Percentiles rank a stretch among this genome's conserved stretches.
These are phyloP conservation scores for Cyberlindnera suaveolens DNA, from an alignment of 805 yeast genomes.

Conservation along the genomic window DNA sequence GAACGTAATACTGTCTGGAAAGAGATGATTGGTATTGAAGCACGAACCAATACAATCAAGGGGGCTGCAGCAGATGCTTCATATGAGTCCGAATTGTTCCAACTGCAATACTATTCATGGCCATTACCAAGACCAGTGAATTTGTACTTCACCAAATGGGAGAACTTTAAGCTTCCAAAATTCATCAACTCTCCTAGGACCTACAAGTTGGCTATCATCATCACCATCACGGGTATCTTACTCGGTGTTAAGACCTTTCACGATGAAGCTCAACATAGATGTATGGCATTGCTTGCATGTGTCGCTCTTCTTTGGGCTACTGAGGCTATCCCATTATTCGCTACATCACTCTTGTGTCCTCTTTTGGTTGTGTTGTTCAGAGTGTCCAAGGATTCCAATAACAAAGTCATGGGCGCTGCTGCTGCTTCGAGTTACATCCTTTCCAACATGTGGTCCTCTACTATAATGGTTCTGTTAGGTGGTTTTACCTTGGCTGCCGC, in stretches of 20 bases:
- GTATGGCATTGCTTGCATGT: slow-evolving; percentile 61
- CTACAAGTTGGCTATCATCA: slow-evolving; percentile 30
- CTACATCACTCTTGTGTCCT: slow-evolving; percentile 84
- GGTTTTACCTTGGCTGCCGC: slow-evolving; percentile 95
- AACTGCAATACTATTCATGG: slow-evolving; percentile 27
- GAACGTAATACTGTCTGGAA: slow-evolving; percentile 96
- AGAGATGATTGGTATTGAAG: slow-evolving; percentile 82
- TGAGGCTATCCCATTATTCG: slow-evolving; percentile 87
- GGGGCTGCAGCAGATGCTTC: slow-evolving; percentile 33
- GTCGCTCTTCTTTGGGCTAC: slow-evolving; percentile 86
- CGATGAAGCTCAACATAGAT: slow-evolving; percentile 53
- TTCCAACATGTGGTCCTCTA: slow-evolving; percentile 89
- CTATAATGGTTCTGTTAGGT: slow-evolving; percentile 81
- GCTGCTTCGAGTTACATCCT: slow-evolving; percentile 67
- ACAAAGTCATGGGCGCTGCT: slow-evolving; percentile 53
- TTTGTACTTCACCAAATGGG: slow-evolving; percentile 21
- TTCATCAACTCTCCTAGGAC: slow-evolving; percentile 35
- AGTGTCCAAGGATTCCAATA: slow-evolving; percentile 50
- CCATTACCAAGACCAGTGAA: slow-evolving; percentile 26
- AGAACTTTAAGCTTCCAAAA: slow-evolving; percentile 31
- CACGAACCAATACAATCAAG: slow-evolving; percentile 43
- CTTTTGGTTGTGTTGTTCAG: slow-evolving; percentile 64
- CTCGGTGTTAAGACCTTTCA: slow-evolving; percentile 56
- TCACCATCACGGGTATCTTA: slow-evolving; percentile 46
- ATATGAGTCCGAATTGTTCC: slow-evolving; percentile 24